Conservation (phyloP, 345 rosid species). For the Populus deltoides region DNA sequence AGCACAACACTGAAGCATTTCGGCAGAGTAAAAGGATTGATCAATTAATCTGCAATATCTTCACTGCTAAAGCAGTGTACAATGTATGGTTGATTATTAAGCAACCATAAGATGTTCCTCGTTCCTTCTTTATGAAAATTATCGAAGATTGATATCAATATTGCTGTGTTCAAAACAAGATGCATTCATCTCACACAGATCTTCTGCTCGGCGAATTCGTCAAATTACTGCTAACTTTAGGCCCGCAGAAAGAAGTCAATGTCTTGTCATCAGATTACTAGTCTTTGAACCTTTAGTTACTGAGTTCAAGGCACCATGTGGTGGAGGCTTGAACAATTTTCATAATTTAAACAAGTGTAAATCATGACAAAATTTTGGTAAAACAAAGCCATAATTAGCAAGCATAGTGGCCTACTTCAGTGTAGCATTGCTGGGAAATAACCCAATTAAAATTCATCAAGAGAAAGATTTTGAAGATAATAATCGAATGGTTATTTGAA, state of each 20-base stretch:
- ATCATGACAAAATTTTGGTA: neutral
- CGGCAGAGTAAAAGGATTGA: neutral
- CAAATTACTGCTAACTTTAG: constrained; percentile 7
- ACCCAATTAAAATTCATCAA: constrained; percentile 21
- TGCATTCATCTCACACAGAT: neutral
- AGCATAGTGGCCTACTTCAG: constrained; percentile 17
- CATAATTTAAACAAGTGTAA: neutral
- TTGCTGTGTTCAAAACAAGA: neutral
- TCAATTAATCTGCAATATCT: too few relatives aligned
- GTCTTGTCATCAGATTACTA: neutral
- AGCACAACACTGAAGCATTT: neutral
- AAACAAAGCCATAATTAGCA: constrained; percentile 5
- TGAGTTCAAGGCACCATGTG: neutral
- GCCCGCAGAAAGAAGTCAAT: neutral
- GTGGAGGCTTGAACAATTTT: neutral
- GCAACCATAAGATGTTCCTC: neutral
- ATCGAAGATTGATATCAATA: neutral
- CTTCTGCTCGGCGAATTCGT: neutral
- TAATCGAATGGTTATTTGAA: constrained; percentile 35
- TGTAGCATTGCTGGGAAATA: constrained; percentile 20
- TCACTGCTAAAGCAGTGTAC: too few relatives aligned
- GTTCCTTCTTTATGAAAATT: neutral
- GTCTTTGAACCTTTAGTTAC: neutral
- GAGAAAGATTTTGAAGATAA: constrained; percentile 15
- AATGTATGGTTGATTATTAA: neutral